Conservation (phyloP, 2,329 filamentous ascomycete species). For the Zalaria obscura region DNA sequence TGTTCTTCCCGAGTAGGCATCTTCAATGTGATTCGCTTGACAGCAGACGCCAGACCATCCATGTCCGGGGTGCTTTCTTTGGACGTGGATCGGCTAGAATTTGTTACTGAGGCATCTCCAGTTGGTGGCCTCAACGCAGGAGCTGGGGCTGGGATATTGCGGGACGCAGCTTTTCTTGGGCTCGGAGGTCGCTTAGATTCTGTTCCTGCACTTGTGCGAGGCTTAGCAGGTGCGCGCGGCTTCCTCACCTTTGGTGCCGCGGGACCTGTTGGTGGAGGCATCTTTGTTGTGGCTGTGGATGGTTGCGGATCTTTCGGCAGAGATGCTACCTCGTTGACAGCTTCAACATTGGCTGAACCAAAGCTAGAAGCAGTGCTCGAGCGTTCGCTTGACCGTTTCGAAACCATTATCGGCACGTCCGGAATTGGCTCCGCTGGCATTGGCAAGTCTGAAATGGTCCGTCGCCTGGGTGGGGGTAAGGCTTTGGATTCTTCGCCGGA, state of each 20-base stretch:
- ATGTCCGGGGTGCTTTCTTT: conserved; percentile 13
- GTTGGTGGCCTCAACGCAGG: not conserved
- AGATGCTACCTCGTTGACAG: conserved; percentile 6
- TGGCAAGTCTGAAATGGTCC: conserved; percentile 7
- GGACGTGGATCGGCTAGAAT: not conserved
- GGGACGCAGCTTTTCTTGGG: not conserved
- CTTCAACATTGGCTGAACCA: not conserved
- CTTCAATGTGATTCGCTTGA: conserved; percentile 46
- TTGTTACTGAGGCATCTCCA: not conserved
- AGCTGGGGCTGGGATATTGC: not conserved
- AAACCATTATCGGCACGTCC: not conserved
- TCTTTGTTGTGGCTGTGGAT: not conserved
- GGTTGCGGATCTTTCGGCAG: conserved; percentile 5
- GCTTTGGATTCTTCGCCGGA: conserved; percentile 2
- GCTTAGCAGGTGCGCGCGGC: conserved; percentile 11
- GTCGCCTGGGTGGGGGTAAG: conserved; percentile 3
- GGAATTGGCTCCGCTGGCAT: not conserved
- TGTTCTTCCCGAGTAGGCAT: conserved; percentile 44
- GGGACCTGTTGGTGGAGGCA: not conserved
- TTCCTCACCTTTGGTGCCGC: conserved; percentile 12
- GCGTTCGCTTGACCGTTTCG: conserved; percentile 1
- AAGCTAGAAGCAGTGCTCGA: conserved; percentile 1
- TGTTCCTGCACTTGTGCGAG: not conserved
- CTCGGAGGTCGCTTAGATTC: not conserved
- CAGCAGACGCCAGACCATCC: conserved; percentile 35